Evolutionary conservation across 169 alveolate genomes (phyloP).

Genomic region (Eimeria tenella): DNA sequence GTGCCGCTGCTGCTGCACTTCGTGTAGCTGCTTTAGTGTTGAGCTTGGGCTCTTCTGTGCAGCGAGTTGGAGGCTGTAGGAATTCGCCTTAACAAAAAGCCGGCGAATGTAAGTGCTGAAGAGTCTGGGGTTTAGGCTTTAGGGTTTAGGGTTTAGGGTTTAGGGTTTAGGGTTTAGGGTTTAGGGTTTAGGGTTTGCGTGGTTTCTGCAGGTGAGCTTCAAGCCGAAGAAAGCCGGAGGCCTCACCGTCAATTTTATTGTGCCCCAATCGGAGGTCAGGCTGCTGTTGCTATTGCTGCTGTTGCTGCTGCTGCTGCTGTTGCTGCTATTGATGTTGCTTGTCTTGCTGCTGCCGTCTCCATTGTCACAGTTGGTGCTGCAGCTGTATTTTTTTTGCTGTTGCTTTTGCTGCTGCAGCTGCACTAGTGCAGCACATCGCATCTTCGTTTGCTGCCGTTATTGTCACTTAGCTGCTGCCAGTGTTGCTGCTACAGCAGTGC

Average conservation of each 20-base stretch:
- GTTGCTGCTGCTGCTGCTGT: slow-evolving; percentile 61
- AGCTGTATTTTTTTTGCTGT: too few species aligned
- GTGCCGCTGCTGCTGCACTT: too few species aligned
- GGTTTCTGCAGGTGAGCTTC: slow-evolving; percentile 44
- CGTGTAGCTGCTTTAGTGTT: too few species aligned
- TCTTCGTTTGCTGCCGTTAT: too few species aligned
- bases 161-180: slow-evolving; percentile 19
- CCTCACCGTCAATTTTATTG: slow-evolving; percentile 87
- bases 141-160: slow-evolving; percentile 18
- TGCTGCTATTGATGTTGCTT: background rate
- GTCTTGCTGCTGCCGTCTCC: background rate
- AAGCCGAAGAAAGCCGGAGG: slow-evolving; percentile 87
- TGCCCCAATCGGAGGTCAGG: slow-evolving; percentile 80
- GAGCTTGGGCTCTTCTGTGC: too few species aligned
- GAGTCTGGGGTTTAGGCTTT: background rate
- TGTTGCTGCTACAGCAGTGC: background rate
- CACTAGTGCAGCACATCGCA: too few species aligned
- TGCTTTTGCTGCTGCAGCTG: too few species aligned
- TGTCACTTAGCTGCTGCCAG: background rate
- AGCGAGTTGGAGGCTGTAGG: slow-evolving; percentile 98
- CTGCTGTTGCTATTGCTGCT: slow-evolving; percentile 8
- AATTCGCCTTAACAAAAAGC: slow-evolving; percentile 95
- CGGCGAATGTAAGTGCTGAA: slow-evolving; percentile 92
- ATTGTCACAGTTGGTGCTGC: background rate
- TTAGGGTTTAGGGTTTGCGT: slow-evolving; percentile 20